Conservation (phyloP, 2,329 filamentous ascomycete genomes). For the Magnaporthiopsis rhizophila region DNA sequence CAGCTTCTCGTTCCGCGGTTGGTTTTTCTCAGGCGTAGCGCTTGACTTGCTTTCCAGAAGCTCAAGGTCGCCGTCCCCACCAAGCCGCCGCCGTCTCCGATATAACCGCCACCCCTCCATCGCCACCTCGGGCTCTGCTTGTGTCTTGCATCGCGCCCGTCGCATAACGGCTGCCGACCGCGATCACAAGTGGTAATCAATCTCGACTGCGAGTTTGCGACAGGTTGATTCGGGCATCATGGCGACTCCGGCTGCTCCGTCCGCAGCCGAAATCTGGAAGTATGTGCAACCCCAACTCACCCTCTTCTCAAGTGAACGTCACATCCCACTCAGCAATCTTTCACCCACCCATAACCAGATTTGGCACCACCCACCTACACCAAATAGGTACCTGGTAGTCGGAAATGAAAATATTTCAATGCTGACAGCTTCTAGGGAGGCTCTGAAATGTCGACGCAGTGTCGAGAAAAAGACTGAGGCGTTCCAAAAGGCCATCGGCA, state of each 20-base stretch:
- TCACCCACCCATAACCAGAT: neutral
- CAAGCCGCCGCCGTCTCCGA: neutral
- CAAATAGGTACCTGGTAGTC: too few species aligned
- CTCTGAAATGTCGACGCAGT: neutral
- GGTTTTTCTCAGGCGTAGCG: constrained; percentile 6
- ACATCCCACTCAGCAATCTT: neutral
- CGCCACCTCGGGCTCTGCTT: neutral
- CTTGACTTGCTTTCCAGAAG: constrained; percentile 2
- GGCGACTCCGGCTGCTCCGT: neutral
- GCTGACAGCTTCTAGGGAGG: neutral
- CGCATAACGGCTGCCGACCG: neutral
- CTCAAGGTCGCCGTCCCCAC: neutral
- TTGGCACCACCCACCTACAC: too few species aligned
- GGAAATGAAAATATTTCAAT: neutral
- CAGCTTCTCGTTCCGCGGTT: constrained; percentile 4
- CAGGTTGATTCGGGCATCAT: neutral
- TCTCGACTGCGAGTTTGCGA: neutral
- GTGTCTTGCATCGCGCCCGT: neutral
- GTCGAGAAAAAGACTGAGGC: constrained; percentile 1
- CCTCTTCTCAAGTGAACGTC: neutral
- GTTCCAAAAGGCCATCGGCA: constrained; percentile 1
- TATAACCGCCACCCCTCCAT: neutral
- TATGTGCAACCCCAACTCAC: neutral
- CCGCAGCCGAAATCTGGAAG: constrained; percentile 4
- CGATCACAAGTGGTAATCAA: neutral